Conservation (phyloP, 225 moss, liverwort and hornwort genomes). For the Pleurozium schreberi region DNA sequence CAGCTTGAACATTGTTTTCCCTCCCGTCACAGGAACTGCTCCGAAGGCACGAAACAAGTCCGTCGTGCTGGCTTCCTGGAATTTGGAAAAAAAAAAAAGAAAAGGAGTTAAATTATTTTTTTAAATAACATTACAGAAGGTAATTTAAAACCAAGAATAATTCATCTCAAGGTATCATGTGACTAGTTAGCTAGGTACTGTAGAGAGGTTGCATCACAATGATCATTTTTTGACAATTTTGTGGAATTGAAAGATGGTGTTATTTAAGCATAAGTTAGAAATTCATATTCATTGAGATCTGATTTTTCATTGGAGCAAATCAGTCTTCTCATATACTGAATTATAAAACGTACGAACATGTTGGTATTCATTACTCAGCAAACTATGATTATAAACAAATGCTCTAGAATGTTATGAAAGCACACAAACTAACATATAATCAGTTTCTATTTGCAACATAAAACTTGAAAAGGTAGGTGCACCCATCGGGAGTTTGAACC, state of each 20-base stretch:
- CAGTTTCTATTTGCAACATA: background rate
- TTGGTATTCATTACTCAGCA: background rate
- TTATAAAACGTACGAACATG: too few species aligned
- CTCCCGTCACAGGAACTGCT: slow-evolving; percentile 51
- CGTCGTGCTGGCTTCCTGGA: slow-evolving; percentile 17
- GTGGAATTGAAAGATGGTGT: background rate
- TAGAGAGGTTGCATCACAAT: background rate
- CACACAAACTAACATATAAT: background rate
- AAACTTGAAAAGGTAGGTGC: too few species aligned
- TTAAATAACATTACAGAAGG: background rate
- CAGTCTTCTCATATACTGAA: background rate
- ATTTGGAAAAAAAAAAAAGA: background rate
- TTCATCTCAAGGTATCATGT: background rate
- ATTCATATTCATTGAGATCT: too few species aligned
- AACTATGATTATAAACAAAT: background rate
- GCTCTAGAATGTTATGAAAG: background rate
- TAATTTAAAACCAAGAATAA: background rate
- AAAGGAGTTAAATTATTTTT: too few species aligned
- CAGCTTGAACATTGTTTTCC: slow-evolving; percentile 40
- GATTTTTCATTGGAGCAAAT: background rate
- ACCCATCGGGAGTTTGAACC: background rate
- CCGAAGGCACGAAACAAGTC: slow-evolving; percentile 60
- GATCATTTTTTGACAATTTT: background rate
- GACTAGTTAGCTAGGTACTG: background rate
- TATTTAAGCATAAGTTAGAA: background rate